phyloP scores from a whole-genome alignment of 2,329 filamentous ascomycete genomes.

The Pestalotiopsis sp. region DNA sequence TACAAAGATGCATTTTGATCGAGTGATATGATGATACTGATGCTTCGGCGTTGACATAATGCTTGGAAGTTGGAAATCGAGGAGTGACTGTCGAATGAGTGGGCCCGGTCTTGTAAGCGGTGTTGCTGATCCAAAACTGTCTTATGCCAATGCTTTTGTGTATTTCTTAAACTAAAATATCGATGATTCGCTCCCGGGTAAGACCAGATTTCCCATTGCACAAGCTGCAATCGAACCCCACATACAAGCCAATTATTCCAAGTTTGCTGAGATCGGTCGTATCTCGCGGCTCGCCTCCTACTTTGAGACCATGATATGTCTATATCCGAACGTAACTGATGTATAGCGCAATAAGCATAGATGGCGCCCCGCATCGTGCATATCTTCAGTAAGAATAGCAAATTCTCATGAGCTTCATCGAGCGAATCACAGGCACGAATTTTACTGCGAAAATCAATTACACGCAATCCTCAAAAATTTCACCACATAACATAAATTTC shows the following conservation, averaged over 20 bases:
- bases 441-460: background rate
- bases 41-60: background rate
- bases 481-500: background rate
- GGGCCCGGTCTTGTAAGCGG: background rate
- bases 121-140: background rate
- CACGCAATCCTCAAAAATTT: background rate
- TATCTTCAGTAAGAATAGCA: background rate
- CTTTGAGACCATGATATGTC: background rate
- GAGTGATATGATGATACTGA: background rate
- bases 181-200: too few species aligned
- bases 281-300: too few species aligned
- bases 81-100: background rate
- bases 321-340: background rate
- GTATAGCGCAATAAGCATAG: background rate
- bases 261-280: too few species aligned
- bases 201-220: too few species aligned
- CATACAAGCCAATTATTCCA: too few species aligned
- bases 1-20: too few species aligned
- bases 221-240: too few species aligned
- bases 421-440: background rate
- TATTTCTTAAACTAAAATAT: background rate
- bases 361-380: background rate
- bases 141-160: background rate
- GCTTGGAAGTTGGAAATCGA: background rate
- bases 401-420: constrained; percentile 4